phyloP scores from a whole-genome alignment of 23 red algal species.

The Gracilaria vermiculophylla region DNA sequence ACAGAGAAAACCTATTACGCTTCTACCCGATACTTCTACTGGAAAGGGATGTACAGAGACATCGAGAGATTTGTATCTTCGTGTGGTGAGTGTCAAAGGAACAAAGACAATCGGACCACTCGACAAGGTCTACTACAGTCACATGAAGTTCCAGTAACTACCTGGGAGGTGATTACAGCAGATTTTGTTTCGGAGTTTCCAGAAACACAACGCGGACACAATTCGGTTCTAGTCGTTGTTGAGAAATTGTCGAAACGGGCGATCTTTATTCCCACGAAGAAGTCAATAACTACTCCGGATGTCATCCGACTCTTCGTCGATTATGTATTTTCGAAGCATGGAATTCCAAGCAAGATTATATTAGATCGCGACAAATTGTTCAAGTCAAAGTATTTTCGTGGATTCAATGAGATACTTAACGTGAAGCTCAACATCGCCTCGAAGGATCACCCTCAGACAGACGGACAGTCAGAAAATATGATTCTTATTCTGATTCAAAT shows the following conservation, averaged over 20 bases:
- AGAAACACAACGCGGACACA: not conserved
- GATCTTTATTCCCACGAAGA: constrained; percentile 21
- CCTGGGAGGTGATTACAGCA: not conserved
- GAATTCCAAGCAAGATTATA: not conserved
- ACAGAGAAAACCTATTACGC: not conserved
- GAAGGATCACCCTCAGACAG: constrained; percentile 22
- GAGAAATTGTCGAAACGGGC: constrained; percentile 38
- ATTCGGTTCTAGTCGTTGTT: constrained; percentile 33
- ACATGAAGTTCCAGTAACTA: constrained; percentile 15
- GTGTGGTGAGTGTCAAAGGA: not conserved
- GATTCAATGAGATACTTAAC: not conserved
- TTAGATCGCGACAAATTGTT: constrained; percentile 14
- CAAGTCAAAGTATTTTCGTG: constrained; percentile 25
- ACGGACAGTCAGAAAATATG: constrained; percentile 16
- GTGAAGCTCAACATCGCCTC: constrained; percentile 23
- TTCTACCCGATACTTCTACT: no score
- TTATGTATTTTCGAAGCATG: constrained; percentile 24
- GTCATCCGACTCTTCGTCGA: not conserved
- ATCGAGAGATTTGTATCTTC: not conserved
- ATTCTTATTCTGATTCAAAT: constrained; percentile 6
- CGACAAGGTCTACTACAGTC: not conserved
- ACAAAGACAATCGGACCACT: not conserved
- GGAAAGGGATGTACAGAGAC: no score
- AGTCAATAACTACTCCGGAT: not conserved
- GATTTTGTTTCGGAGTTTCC: constrained; percentile 35